Conservation (phyloP, 345 rosid species). For the Acer yangbiense region DNA sequence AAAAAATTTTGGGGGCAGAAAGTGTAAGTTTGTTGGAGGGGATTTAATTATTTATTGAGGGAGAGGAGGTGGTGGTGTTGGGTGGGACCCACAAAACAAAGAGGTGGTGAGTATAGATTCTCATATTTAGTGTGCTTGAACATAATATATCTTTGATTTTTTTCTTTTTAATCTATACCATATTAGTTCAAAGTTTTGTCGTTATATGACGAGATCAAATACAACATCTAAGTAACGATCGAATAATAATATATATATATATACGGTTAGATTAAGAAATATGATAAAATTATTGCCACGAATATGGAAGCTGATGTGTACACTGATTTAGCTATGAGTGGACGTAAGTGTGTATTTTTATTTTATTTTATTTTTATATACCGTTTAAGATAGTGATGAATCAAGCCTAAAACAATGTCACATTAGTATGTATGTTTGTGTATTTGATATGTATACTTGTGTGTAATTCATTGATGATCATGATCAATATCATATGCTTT, state of each 20-base stretch:
- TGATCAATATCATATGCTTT: not conserved
- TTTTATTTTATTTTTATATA: too few species aligned
- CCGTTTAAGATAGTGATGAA: too few species aligned
- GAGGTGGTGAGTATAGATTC: conserved; percentile 54
- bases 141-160: not conserved
- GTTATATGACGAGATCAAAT: too few species aligned
- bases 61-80: conserved; percentile 18
- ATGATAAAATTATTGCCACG: too few species aligned
- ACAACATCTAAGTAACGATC: too few species aligned
- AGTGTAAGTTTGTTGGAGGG: conserved; percentile 5
- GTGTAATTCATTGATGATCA: not conserved
- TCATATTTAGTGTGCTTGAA: not conserved
- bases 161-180: not conserved
- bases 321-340: too few species aligned
- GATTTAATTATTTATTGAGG: conserved; percentile 33
- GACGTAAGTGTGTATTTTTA: too few species aligned
- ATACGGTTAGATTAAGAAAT: too few species aligned
- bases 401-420: too few species aligned
- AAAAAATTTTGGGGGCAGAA: not conserved
- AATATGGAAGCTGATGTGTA: too few species aligned
- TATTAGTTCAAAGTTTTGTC: too few species aligned
- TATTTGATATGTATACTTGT: not conserved
- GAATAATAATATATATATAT: too few species aligned
- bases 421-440: not conserved
- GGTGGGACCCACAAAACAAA: conserved; percentile 27